Conservation (phyloP, 495 filamentous ascomycete genomes). For the Aspergillus homomorphus region DNA sequence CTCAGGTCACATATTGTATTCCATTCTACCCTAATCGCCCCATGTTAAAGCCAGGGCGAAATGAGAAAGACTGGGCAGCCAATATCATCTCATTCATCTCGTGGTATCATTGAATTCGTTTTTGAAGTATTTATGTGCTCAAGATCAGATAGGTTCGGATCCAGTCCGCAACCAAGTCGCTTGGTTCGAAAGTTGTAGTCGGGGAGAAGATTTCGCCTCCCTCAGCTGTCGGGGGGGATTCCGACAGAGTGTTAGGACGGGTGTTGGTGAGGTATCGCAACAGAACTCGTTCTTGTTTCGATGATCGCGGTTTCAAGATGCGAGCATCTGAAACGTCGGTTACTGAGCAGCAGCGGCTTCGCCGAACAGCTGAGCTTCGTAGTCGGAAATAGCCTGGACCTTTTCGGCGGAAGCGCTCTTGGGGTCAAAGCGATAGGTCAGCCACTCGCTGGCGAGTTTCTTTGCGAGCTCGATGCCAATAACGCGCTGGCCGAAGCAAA, state of each 20-base stretch:
- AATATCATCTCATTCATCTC: slow-evolving; percentile 23
- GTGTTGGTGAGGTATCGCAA: not conserved
- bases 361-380: slow-evolving; percentile 54
- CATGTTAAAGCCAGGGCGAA: slow-evolving; percentile 23
- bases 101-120: slow-evolving; percentile 40
- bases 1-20: slow-evolving; percentile 8
- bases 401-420: slow-evolving; percentile 69
- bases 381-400: slow-evolving; percentile 69
- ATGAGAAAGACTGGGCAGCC: slow-evolving; percentile 22
- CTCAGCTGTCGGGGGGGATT: too few relatives aligned
- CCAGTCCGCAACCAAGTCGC: slow-evolving; percentile 1
- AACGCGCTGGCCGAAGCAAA: slow-evolving; percentile 85
- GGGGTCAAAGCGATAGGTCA: slow-evolving; percentile 78
- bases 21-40: slow-evolving; percentile 22
- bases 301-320: too few relatives aligned
- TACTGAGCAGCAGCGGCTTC: slow-evolving; percentile 10
- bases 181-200: slow-evolving; percentile 7
- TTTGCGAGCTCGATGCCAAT: slow-evolving; percentile 77
- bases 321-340: too few relatives aligned
- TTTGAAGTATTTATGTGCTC: slow-evolving; percentile 16
- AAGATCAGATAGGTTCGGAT: slow-evolving; percentile 3
- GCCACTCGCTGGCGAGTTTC: slow-evolving; percentile 74
- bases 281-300: not conserved
- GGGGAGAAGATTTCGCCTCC: too few relatives aligned
- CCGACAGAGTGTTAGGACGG: too few relatives aligned